phyloP scores from a whole-genome alignment of 164 flowering plant genomes.

The Aristolochia fimbriata region DNA sequence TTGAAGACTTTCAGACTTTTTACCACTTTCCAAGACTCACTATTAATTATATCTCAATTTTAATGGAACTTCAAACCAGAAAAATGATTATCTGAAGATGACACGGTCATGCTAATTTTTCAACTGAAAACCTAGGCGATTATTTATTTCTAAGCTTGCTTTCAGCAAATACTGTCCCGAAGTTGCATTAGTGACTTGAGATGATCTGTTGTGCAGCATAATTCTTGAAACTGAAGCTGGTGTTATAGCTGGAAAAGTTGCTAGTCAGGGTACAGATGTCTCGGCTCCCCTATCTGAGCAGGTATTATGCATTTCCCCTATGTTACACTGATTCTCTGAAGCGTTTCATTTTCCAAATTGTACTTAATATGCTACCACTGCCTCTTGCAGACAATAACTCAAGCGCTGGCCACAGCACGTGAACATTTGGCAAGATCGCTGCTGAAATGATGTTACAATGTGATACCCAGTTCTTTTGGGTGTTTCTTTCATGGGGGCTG shows the following conservation, averaged over 20 bases:
- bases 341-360: neutral
- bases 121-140: no score
- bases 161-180: no score
- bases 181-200: no score
- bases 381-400: slow-evolving; percentile 45
- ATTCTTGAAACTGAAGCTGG: slow-evolving; percentile 33
- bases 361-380: neutral
- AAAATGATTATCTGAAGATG: no score
- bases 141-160: no score
- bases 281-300: slow-evolving; percentile 56
- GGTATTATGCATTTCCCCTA: slow-evolving; percentile 14
- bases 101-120: no score
- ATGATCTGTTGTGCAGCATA: slow-evolving; percentile 17
- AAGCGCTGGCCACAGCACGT: slow-evolving; percentile 59
- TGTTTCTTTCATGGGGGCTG: no score
- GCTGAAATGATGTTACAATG: slow-evolving; percentile 26
- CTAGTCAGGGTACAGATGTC: slow-evolving; percentile 39
- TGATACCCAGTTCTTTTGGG: neutral
- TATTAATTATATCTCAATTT: no score
- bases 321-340: no score
- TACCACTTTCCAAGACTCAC: no score
- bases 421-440: slow-evolving; percentile 59
- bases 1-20: neutral
- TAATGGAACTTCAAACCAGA: no score
- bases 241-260: slow-evolving; percentile 47